A percentile compares a stretch with the other conserved stretches of the same genome.
phyloP scores from a whole-genome alignment of 306 rosid species.

The Trichosanthes truncata region DNA sequence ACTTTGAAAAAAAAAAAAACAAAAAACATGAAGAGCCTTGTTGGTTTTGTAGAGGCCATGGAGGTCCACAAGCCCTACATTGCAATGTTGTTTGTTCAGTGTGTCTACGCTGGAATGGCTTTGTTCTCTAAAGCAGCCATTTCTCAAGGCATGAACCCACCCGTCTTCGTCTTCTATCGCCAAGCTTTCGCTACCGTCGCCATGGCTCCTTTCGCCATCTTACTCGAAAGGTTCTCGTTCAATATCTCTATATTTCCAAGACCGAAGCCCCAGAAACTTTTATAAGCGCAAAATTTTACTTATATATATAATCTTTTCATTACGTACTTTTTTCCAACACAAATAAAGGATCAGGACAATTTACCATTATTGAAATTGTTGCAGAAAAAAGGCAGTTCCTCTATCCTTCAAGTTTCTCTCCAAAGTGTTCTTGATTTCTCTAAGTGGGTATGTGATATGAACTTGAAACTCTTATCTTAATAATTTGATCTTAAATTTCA shows the following conservation, averaged over 20 bases:
- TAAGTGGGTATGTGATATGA: slow-evolving; percentile 51
- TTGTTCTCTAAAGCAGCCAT: slow-evolving; percentile 85
- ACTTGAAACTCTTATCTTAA: not conserved
- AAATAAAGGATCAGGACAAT: no score
- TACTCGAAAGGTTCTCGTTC: slow-evolving; percentile 63
- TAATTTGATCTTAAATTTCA: not conserved
- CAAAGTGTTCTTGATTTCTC: slow-evolving; percentile 64
- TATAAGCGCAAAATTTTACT: no score
- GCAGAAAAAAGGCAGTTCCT: slow-evolving; percentile 54
- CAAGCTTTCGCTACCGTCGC: slow-evolving; percentile 74
- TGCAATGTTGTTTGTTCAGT: slow-evolving; percentile 66
- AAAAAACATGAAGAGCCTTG: slow-evolving; percentile 26
- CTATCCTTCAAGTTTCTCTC: slow-evolving; percentile 46
- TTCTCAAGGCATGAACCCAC: slow-evolving; percentile 79
- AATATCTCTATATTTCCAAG: no score
- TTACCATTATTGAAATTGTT: not conserved
- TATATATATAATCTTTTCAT: no score
- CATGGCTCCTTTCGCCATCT: slow-evolving; percentile 65
- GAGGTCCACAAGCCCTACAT: slow-evolving; percentile 46
- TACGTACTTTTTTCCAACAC: no score
- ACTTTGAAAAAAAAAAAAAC: not conserved
- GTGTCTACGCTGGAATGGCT: slow-evolving; percentile 83
- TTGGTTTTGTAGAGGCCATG: slow-evolving; percentile 8
- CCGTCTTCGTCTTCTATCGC: slow-evolving; percentile 79
- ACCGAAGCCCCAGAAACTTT: no score